phyloP scores from a whole-genome alignment of 129 eudicot genomes.

The Arctium minus region DNA sequence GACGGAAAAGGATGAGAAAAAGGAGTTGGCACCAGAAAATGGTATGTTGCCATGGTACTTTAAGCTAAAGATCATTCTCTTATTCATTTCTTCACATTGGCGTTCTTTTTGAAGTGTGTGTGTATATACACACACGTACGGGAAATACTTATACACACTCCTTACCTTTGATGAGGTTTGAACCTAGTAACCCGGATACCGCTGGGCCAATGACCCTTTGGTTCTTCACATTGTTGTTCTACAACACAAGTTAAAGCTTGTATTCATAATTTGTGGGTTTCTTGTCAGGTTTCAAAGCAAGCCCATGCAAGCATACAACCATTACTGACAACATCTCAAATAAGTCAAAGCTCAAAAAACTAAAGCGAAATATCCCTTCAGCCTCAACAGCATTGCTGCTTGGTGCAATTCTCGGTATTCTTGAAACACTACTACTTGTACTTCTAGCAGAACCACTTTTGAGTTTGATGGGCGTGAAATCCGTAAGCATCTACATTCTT shows the following conservation, averaged over 20 bases:
- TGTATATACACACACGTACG: background rate
- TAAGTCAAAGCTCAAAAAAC: conserved; percentile 12
- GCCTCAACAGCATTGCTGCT: conserved; percentile 73
- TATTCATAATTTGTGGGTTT: background rate
- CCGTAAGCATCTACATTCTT: conserved; percentile 40
- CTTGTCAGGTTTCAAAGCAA: conserved; percentile 19
- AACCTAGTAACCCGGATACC: too few relatives aligned
- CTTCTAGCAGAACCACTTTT: conserved; percentile 52
- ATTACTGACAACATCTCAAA: conserved; percentile 5
- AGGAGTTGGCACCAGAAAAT: conserved; percentile 18
- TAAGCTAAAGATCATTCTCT: background rate
- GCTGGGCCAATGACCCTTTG: background rate
- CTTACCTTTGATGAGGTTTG: too few relatives aligned
- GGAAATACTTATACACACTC: background rate
- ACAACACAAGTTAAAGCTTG: background rate
- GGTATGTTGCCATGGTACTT: conserved; percentile 8
- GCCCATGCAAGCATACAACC: conserved; percentile 11
- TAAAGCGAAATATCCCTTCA: conserved; percentile 60
- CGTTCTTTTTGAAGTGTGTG: background rate
- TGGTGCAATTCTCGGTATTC: conserved; percentile 70
- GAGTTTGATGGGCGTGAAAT: conserved; percentile 65
- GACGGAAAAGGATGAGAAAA: background rate
- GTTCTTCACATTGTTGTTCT: background rate
- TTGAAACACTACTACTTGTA: conserved; percentile 59
- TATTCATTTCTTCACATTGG: background rate